phyloP scores from a whole-genome alignment of 805 yeast genomes.

The Pichia sporocuriosa region DNA sequence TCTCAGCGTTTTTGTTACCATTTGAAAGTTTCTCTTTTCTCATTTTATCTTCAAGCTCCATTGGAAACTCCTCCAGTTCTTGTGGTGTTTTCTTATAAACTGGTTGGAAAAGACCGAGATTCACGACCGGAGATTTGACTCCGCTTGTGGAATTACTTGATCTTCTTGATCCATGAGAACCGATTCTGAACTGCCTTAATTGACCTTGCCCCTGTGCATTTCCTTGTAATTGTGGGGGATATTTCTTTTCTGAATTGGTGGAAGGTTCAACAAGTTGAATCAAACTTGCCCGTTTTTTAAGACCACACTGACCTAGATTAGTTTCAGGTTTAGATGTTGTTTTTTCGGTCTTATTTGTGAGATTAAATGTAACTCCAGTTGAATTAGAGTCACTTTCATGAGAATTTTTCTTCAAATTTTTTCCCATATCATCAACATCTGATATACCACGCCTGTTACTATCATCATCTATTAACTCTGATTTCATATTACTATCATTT shows the following conservation, averaged over 20 bases:
- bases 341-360: background rate
- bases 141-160: background rate
- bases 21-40: background rate
- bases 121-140: background rate
- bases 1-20: no score
- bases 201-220: background rate
- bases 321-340: background rate
- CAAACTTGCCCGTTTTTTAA: slow-evolving; percentile 7
- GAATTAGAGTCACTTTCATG: background rate
- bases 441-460: background rate
- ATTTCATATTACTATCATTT: background rate
- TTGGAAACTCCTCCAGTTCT: no score
- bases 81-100: background rate
- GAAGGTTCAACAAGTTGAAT: slow-evolving; percentile 8
- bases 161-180: slow-evolving; percentile 1
- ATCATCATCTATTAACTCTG: background rate
- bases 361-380: no score
- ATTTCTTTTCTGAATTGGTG: background rate
- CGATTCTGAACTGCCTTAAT: slow-evolving; percentile 13
- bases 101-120: slow-evolving; percentile 1
- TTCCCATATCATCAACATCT: background rate
- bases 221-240: background rate
- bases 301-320: background rate
- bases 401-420: background rate
- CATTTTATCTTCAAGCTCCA: background rate